Evolutionary conservation across 1,284 basidiomycete species (phyloP).

Genomic region (Tranzscheliella williamsii): DNA sequence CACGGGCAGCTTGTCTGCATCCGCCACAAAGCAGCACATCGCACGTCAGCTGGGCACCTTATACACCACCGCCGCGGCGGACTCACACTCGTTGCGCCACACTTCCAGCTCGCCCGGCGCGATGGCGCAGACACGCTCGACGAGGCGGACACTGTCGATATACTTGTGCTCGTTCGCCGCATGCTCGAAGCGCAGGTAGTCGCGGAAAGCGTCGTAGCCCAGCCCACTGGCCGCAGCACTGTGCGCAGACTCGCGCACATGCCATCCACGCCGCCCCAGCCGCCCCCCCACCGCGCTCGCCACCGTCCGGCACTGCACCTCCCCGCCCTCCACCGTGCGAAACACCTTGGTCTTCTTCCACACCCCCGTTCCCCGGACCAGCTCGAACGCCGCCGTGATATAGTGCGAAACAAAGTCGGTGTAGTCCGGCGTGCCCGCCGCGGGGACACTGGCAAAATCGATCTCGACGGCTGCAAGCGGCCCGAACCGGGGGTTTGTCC

Average conservation of each 20-base stretch:
- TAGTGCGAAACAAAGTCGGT: slow-evolving; percentile 20
- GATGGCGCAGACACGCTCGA: slow-evolving; percentile 34
- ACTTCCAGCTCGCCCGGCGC: slow-evolving; percentile 32
- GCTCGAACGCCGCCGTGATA: slow-evolving; percentile 20
- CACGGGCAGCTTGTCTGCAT: slow-evolving; percentile 43
- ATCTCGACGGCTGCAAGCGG: slow-evolving; percentile 23
- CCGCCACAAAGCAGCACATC: no score
- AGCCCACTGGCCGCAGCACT: slow-evolving; percentile 14
- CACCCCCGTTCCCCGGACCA: slow-evolving; percentile 11
- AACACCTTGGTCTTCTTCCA: slow-evolving; percentile 34
- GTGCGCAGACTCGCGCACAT: slow-evolving; percentile 41
- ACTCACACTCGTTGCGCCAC: slow-evolving; percentile 43
- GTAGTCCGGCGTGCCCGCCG: slow-evolving; percentile 27
- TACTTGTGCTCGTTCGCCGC: slow-evolving; percentile 41
- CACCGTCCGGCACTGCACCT: slow-evolving; percentile 24
- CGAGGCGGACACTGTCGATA: slow-evolving; percentile 33
- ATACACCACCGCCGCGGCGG: no score
- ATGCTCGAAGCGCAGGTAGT: slow-evolving; percentile 43
- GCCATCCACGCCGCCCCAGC: slow-evolving; percentile 44
- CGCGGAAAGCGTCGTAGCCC: slow-evolving; percentile 37
- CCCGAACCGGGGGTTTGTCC: slow-evolving; percentile 1
- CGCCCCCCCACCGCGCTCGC: slow-evolving; percentile 9
- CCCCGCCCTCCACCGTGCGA: slow-evolving; percentile 13
- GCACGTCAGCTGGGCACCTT: no score
- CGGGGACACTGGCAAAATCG: slow-evolving; percentile 23